phyloP scores from a whole-genome alignment of 1,284 basidiomycete species.

The Peniophora sp. region DNA sequence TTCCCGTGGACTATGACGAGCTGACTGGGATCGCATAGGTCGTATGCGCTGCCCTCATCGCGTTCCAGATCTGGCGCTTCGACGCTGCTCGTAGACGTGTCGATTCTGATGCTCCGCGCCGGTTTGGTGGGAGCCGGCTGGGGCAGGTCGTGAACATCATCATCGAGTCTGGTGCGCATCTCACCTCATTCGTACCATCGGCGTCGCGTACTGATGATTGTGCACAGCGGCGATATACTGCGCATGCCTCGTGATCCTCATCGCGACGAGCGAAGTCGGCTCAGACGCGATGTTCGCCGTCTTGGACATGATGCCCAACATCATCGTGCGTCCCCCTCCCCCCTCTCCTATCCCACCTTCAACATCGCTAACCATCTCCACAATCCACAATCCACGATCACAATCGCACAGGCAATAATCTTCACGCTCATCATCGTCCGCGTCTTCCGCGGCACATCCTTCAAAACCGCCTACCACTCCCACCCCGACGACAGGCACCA shows the following conservation, averaged over 20 bases:
- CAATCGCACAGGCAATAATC: neutral
- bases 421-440: neutral
- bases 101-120: neutral
- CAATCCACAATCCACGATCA: neutral
- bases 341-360: neutral
- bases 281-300: neutral
- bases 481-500: no score
- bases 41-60: neutral
- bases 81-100: neutral
- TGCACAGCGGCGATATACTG: neutral
- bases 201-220: neutral
- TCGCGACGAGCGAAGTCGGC: neutral
- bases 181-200: neutral
- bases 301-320: neutral
- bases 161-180: neutral
- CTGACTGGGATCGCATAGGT: neutral
- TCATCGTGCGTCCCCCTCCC: neutral
- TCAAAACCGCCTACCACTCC: neutral
- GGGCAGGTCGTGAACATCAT: neutral
- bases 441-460: neutral
- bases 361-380: neutral
- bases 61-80: neutral
- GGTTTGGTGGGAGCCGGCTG: neutral
- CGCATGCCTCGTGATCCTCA: neutral
- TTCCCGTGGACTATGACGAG: no score